Conservation (phyloP, 306 rosid genomes). For the Hippophae gyantsensis region DNA sequence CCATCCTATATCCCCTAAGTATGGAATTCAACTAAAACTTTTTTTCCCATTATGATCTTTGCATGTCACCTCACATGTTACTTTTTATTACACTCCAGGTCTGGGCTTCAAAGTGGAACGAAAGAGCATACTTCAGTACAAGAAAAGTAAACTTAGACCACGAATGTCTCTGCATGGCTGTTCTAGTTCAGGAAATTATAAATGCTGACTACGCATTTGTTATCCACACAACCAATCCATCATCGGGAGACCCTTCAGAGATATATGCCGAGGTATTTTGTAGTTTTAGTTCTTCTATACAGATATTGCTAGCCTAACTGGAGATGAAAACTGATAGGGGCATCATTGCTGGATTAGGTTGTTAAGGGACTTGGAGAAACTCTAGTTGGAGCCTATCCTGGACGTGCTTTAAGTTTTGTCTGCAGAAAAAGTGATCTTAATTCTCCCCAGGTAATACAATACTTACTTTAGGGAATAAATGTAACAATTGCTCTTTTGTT, state of each 20-base stretch:
- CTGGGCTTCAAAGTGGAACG: conserved; percentile 99
- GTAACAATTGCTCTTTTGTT: neutral
- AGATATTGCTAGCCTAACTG: conserved; percentile 1
- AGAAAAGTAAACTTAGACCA: conserved; percentile 87
- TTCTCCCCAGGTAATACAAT: conserved; percentile 60
- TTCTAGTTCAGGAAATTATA: conserved; percentile 92
- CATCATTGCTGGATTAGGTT: conserved; percentile 43
- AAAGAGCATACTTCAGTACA: conserved; percentile 93
- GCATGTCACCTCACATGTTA: conserved; percentile 12
- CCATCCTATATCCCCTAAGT: conserved; percentile 2
- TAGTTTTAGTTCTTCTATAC: conserved; percentile 9
- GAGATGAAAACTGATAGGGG: conserved; percentile 3
- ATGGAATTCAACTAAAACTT: conserved; percentile 1
- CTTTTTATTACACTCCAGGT: conserved; percentile 44
- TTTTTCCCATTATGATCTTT: neutral
- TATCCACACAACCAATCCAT: conserved; percentile 91
- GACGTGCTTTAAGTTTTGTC: conserved; percentile 92
- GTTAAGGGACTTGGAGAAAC: conserved; percentile 98
- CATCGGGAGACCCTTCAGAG: conserved; percentile 93
- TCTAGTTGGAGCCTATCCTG: conserved; percentile 97
- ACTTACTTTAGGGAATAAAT: conserved; percentile 3
- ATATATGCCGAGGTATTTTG: conserved; percentile 90
- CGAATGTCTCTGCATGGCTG: conserved; percentile 92
- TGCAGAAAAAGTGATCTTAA: conserved; percentile 70
- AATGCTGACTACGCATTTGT: conserved; percentile 98